Evolutionary conservation across 208 protist genomes (phyloP), one percentile per base, ranked within the genome.

Genomic region (Wallacemonas sp.): DNA sequence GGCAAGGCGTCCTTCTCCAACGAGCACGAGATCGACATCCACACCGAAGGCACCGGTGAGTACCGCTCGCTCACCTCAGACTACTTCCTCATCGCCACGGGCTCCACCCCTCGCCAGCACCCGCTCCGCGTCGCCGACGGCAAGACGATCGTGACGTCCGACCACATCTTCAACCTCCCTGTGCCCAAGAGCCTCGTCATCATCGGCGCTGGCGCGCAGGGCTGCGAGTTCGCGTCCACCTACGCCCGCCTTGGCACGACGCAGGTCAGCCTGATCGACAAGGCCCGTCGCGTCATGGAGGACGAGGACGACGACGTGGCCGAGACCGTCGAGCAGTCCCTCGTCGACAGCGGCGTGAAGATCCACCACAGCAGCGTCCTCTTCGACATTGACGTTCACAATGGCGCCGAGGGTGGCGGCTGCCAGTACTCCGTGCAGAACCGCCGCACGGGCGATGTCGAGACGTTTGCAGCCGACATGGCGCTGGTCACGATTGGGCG

Each of bases 161-260:
- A 77, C 24, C 70, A 76, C 49, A 76, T 93, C 33, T 85, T 93
- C 56, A 43, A 71, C 32, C 61, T 84, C 43, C 69, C 79, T 5
- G 67, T 88, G 34, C 86, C 86, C 11, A 65, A 66, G 63, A 89
- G 80, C 56, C 74, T 92, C 48, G 81, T 92, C 29, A 78, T 92
- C 30, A 74, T 92, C 44, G 86, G 86, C 34, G 86, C 78, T 4
- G 86, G 86, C 0, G 29, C 76, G 26, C 77, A 76, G 52, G 86
- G 86, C 30, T 92, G 86, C 76, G 86, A 92, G 72, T 84, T 92
- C 46, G 86, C 86, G 21, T 83, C 82, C 27, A 89, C 87, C 57
- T 87, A 76, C 60, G 77, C 81, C 16, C 80, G 87, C 54, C 68
- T 92, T 33, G 86, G 86, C 24, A 65, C 70, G 44, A 88, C 83